Base-by-base conservation (phyloP, 805 yeast genomes). In the Nakazawaea sp. region DNA sequence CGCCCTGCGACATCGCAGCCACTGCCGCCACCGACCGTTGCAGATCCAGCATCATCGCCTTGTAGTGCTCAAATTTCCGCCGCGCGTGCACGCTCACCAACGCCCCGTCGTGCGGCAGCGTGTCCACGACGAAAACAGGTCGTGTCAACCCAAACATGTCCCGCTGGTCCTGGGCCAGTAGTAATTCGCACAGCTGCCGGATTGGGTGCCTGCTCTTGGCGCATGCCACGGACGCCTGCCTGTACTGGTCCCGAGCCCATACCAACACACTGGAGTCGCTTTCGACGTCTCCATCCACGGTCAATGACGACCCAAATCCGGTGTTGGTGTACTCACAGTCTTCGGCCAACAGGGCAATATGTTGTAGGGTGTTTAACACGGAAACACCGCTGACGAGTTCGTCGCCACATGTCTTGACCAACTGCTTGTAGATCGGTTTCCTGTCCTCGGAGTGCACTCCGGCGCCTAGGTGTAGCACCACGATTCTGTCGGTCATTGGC, bases 391-490 rank as follows among this genome's bases (percentile, higher is more conserved):
- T 21, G 24, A 7, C 21, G 4, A 33, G 29, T 5, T 16, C 13
- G n/a, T 33, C 8, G 23, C 5, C 13, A 18, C 32, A 29, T 10
- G 16, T 20, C 5, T 18, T 12, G 5, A 28, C 13, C 16, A 36
- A 29, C 8, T 18, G 8, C 23, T 45, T 58, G 43, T 61, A 64
- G n/a, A 42, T 35, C 2, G 26, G 20, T 5, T 38, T 42, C 18
- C 48, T 47, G 4, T 32, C 30, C 3, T 20, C 26, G 5, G 58
- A 49, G 45, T 72, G 77, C 24, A 49, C 55, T 1, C 79, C 79
- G 3, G 79, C 79, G 1, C 79, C 78, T 18, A 70, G 50, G 48
- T 73, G 78, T n/a, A 63, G 50, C 8, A 72, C 43, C 21, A 49
- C 41, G 30, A 21, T 21, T 10, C n/a, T n/a, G n/a, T n/a, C n/a